These are phyloP conservation scores for Macadamia tetraphylla DNA, from an alignment of 164 flowering plant species.

Conservation along the genomic window DNA sequence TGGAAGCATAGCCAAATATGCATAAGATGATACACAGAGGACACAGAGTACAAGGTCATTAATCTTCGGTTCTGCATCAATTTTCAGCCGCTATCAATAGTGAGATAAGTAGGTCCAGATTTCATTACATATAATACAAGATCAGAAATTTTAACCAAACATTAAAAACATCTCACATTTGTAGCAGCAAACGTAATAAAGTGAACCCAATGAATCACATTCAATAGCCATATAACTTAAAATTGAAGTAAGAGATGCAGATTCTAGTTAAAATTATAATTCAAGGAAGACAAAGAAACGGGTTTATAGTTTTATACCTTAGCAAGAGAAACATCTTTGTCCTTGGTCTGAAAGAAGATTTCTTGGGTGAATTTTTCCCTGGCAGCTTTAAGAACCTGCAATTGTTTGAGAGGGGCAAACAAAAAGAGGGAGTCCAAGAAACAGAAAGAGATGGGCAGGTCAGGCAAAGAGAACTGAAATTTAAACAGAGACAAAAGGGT, in stretches of 20 bases:
- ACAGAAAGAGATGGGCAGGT: neutral
- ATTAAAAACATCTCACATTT: neutral
- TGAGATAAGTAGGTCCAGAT: neutral
- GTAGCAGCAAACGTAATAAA: neutral
- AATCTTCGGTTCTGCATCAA: no score
- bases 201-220: no score
- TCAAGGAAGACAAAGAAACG: neutral
- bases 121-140: neutral
- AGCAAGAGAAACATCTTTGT: slow-evolving; percentile 59
- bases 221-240: no score
- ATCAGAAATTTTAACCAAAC: neutral
- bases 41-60: no score
- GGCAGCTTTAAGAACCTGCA: slow-evolving; percentile 47
- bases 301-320: slow-evolving; percentile 29
- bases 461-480: neutral
- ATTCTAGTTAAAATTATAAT: no score
- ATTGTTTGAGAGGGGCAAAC: neutral
- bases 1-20: neutral
- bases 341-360: slow-evolving; percentile 56
- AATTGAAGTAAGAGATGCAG: no score
- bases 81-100: neutral
- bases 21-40: no score
- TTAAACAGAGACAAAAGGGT: neutral
- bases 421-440: neutral
- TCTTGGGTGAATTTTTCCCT: slow-evolving; percentile 52